Base-by-base conservation (phyloP, 192 early-diverging fungal genomes). In the Spizellomyces punctatus region DNA sequence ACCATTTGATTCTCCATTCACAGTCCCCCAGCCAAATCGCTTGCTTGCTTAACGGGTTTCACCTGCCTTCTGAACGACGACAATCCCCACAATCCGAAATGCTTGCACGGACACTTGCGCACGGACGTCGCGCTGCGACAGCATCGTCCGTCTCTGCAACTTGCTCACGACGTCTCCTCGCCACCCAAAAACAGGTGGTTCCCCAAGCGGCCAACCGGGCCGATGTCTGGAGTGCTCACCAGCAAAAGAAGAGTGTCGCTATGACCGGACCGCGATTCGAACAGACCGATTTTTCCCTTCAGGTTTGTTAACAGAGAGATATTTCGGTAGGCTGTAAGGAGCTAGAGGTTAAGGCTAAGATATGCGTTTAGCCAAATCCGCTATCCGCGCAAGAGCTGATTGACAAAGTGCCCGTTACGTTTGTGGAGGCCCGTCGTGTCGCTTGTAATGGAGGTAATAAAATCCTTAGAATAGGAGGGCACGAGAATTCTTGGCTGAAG, bases 321-420 rank as follows among this genome's bases (percentile, higher is more conserved):
- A 66, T 52, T 21, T 52, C 36, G 19, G 47, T 21, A 66, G 19
- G 12, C 0, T 52, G 12, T n/a, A 22, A 10, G 65, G 49, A 14
- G 65, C 2, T 55, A 10, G 58, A 10, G 4, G n/a, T 56, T 19
- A 56, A 19, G 6, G n/a, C n/a, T 6, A 6, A 6, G 64, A 27
- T 6, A 42, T 44, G 12, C 44, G 42, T 47, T n/a, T 77, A 93
- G 90, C 95, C 96, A 43, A 90, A 92, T 54, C 93, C 95, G 12
- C 81, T 89, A 77, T 91, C 96, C 45, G 96, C 96, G 64, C 90
- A 94, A 58, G 95, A 96, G 64, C 87, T 98, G 58, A 94, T 98
- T 78, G 86, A 88, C 44, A 88, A 93, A 75, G 94, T 94, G 65
- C 93, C 95, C 17, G 83, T 98, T 64, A 91, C 82, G 64, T 78